Evolutionary conservation across 2,329 filamentous ascomycete species (phyloP).

Genomic region (Colletotrichum sp.): DNA sequence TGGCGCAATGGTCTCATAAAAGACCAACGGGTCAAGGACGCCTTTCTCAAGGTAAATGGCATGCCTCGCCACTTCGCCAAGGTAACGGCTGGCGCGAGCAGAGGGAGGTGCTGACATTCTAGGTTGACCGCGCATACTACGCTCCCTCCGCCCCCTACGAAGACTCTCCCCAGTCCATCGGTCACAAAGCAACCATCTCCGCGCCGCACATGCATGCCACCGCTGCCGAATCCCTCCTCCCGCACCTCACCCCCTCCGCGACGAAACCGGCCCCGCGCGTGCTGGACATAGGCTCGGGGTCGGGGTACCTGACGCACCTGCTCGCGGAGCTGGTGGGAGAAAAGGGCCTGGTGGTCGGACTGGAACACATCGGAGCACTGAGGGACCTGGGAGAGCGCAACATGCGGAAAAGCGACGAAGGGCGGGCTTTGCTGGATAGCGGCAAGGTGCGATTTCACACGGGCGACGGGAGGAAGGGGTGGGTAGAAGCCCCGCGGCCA

Average conservation of each 20-base stretch:
- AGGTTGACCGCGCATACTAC: conserved; percentile 92
- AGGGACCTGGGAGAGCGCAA: conserved; percentile 68
- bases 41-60: conserved; percentile 71
- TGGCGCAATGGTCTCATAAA: conserved; percentile 74
- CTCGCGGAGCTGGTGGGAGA: conserved; percentile 76
- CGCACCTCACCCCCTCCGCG: conserved; percentile 43
- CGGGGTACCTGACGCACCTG: conserved; percentile 87
- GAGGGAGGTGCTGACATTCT: not conserved
- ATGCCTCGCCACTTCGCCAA: too few relatives aligned
- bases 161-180: conserved; percentile 61
- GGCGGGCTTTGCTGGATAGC: conserved; percentile 62
- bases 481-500: conserved; percentile 49
- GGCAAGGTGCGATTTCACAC: conserved; percentile 75
- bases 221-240: conserved; percentile 55
- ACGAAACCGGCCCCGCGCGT: conserved; percentile 52
- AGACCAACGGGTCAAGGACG: conserved; percentile 73
- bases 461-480: conserved; percentile 76
- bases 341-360: conserved; percentile 64
- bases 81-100: not conserved
- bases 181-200: conserved; percentile 61
- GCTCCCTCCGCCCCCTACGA: conserved; percentile 73
- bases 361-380: conserved; percentile 75
- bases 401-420: conserved; percentile 67
- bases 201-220: conserved; percentile 68
- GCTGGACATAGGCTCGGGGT: conserved; percentile 78